Percentiles rank a stretch among this genome's conserved stretches.
Evolutionary conservation across 306 rosid genomes (phyloP).

Genomic region (Vigna unguiculata): DNA sequence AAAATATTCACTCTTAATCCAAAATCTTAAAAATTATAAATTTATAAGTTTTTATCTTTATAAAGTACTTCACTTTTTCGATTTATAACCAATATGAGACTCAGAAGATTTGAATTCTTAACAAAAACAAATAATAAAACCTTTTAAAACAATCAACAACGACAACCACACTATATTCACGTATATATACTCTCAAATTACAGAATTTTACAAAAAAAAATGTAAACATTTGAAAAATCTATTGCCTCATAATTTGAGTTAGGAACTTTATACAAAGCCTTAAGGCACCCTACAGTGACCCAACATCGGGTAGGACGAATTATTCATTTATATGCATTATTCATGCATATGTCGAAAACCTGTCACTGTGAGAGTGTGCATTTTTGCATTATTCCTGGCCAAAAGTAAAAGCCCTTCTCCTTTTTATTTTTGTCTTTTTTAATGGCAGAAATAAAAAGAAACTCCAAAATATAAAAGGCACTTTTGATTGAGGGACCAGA

Average conservation of each 20-base stretch:
- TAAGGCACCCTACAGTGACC: neutral
- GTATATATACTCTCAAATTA: too few species aligned
- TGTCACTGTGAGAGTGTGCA: neutral
- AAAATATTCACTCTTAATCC: too few species aligned
- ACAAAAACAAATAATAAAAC: too few species aligned
- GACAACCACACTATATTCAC: too few species aligned
- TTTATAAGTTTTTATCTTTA: too few species aligned
- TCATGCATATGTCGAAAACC: neutral
- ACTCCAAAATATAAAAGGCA: neutral
- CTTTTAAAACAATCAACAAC: too few species aligned
- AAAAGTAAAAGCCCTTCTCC: neutral
- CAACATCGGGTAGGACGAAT: neutral
- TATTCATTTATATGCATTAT: neutral
- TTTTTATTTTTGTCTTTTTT: neutral
- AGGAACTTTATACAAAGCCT: neutral
- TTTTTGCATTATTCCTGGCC: neutral
- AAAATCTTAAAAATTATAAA: too few species aligned
- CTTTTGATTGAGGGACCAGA: conserved; percentile 4
- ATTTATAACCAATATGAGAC: too few species aligned
- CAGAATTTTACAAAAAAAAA: too few species aligned
- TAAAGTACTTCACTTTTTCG: too few species aligned
- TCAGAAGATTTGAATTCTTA: too few species aligned
- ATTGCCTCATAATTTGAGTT: neutral
- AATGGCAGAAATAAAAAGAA: neutral
- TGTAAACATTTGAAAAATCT: too few species aligned